phyloP scores from a whole-genome alignment of 139 green algal species.

The Auxenochlorella pyrenoidosa region DNA sequence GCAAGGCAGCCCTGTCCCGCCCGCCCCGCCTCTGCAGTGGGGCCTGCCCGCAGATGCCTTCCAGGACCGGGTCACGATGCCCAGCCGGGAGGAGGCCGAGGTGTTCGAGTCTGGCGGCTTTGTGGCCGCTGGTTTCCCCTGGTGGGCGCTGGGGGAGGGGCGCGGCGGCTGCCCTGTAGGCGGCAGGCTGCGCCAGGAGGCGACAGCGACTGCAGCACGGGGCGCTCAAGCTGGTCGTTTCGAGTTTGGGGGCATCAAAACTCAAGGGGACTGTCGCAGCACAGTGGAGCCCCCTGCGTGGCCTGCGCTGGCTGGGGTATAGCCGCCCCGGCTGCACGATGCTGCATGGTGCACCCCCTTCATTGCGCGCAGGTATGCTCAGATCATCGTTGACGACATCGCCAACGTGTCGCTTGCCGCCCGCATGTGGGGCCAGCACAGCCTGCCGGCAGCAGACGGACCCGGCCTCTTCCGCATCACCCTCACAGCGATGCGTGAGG shows the following conservation, averaged over 20 bases:
- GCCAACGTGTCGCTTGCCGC: background rate
- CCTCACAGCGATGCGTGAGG: background rate
- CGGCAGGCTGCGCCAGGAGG: no score
- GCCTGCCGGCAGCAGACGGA: background rate
- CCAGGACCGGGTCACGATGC: background rate
- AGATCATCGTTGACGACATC: background rate
- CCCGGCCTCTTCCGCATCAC: background rate
- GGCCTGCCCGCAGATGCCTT: background rate
- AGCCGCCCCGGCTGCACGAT: no score
- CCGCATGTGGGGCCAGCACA: background rate
- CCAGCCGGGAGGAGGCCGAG: background rate
- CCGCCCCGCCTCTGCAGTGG: background rate
- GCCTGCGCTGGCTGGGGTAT: no score
- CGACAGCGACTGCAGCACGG: no score
- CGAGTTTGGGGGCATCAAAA: no score
- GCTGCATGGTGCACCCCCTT: background rate
- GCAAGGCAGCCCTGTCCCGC: background rate
- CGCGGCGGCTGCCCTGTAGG: no score
- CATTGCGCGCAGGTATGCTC: background rate
- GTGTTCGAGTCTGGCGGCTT: background rate
- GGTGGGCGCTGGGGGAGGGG: background rate
- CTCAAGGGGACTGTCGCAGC: no score
- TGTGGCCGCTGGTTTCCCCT: background rate
- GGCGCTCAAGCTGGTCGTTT: no score
- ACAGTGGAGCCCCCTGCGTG: no score